Evolutionary conservation across 352 stramenopile species (phyloP), one percentile per base, ranked within the genome.

Genomic region (Albugo laibachii): DNA sequence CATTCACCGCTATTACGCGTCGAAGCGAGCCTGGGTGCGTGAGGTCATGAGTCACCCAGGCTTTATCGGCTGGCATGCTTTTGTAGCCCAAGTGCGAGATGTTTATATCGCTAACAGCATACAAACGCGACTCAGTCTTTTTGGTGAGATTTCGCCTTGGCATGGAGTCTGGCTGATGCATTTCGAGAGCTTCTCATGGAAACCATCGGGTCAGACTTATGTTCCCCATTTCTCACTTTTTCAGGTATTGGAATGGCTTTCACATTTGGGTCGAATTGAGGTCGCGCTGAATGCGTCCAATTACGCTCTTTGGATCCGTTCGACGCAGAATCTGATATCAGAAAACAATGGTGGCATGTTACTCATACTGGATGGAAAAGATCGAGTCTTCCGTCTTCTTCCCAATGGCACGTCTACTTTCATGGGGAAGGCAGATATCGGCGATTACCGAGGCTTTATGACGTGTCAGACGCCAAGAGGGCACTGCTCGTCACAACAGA

Each of bases 51-150:
- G 66, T 42, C 57, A 59, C 1, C 66, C 78, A 31, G 61, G 53
- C 2, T 78, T 83, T 37, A 41, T 56, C 2, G 71, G 71, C 2
- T 83, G 71, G 71, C 63, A 44, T 6, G 27, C 50, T 16, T 81
- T 80, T 15, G 68, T 83, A 5, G 66, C 71, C 2, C 66, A 81
- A 41, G 68, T 83, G 56, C 68, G 71, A 13, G 71, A 83, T n/a
- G 54, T 57, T 35, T 83, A 69, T 48, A 65, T 83, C 20, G 53
- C 48, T 31, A 45, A 51, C 1, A 16, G 19, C 24, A 16, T 36
- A 47, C 10, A 24, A 13, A 4, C 21, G 20, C 14, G 24, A 31
- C 24, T 31, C 24, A 31, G 24, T 8, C 8, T 31, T 10, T 31
- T 31, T 31, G 24, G 24, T 8, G 24, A 31, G 24, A 31, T 8